A percentile compares a stretch with the other conserved stretches of the same genome.
phyloP scores from a whole-genome alignment of 2,329 filamentous ascomycete genomes.

The Botrytis byssoidea region DNA sequence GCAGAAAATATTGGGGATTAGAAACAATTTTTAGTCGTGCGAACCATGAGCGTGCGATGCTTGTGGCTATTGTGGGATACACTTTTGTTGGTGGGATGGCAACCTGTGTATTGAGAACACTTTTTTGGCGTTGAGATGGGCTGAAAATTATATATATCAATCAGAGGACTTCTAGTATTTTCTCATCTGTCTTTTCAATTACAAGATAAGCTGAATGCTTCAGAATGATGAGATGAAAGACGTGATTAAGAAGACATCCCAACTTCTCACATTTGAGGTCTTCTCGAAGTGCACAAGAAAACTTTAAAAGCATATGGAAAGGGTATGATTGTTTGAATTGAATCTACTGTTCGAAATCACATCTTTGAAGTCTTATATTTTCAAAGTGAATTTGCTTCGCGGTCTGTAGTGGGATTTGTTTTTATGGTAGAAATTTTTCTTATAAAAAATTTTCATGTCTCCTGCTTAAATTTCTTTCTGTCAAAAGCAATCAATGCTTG shows the following conservation, averaged over 20 bases:
- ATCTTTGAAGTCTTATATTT: neutral
- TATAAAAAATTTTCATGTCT: neutral
- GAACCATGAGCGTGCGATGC: neutral
- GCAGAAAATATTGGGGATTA: neutral
- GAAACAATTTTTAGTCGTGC: neutral
- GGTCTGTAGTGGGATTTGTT: neutral
- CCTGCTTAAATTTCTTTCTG: neutral
- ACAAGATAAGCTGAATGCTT: neutral
- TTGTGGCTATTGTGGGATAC: neutral
- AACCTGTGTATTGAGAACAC: neutral
- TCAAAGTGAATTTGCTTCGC: neutral
- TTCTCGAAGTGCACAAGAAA: neutral
- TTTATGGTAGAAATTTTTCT: neutral
- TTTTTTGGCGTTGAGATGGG: neutral
- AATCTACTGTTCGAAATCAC: neutral
- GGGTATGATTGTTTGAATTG: neutral
- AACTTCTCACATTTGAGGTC: neutral
- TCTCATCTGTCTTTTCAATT: neutral
- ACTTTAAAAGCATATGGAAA: no score
- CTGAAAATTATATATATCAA: neutral
- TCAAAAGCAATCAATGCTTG: neutral
- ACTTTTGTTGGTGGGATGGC: neutral
- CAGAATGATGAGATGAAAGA: neutral
- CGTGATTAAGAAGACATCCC: rapidly evolving
- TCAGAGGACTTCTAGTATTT: neutral